Percentiles rank a stretch among this genome's conserved stretches.
These are phyloP conservation scores for Hericium coralloides DNA, from an alignment of 768 basidiomycete species.

Conservation along the genomic window DNA sequence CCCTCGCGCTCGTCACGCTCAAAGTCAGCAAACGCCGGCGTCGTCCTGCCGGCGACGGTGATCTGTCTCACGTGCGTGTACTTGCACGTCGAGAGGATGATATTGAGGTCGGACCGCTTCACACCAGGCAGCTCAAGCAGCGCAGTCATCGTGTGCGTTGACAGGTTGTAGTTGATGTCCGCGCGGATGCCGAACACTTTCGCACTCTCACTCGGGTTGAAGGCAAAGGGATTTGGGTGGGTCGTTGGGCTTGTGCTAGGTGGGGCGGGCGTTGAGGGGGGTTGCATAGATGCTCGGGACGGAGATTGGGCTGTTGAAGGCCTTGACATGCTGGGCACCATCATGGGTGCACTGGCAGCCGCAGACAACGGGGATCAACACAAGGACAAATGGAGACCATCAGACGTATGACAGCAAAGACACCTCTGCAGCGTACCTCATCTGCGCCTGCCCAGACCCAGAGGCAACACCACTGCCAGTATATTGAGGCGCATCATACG, in stretches of 20 bases:
- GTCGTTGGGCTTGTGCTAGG: not conserved
- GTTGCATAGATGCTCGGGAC: not conserved
- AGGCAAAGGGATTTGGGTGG: too few species aligned
- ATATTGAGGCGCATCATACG: not conserved
- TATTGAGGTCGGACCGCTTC: conserved; percentile 43
- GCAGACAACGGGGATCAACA: conserved; percentile 3
- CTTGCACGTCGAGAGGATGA: conserved; percentile 51
- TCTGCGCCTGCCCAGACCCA: conserved; percentile 7
- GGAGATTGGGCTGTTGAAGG: not conserved
- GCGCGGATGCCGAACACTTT: conserved; percentile 40
- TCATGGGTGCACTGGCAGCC: conserved; percentile 7
- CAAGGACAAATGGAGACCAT: not conserved
- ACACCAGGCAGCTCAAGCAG: conserved; percentile 67
- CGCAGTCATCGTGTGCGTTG: conserved; percentile 42
- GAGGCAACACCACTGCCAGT: not conserved
- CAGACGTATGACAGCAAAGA: not conserved
- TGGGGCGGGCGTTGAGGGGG: not conserved
- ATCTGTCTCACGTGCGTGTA: conserved; percentile 58
- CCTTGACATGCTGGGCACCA: not conserved
- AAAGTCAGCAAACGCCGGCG: conserved; percentile 30
- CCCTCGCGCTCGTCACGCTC: conserved; percentile 14
- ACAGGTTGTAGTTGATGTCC: conserved; percentile 50
- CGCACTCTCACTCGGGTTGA: not conserved
- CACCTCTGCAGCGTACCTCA: conserved; percentile 11
- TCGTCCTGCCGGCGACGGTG: conserved; percentile 39